Conservation (phyloP, 2,329 filamentous ascomycete species). For the Fusarium buxicola region DNA sequence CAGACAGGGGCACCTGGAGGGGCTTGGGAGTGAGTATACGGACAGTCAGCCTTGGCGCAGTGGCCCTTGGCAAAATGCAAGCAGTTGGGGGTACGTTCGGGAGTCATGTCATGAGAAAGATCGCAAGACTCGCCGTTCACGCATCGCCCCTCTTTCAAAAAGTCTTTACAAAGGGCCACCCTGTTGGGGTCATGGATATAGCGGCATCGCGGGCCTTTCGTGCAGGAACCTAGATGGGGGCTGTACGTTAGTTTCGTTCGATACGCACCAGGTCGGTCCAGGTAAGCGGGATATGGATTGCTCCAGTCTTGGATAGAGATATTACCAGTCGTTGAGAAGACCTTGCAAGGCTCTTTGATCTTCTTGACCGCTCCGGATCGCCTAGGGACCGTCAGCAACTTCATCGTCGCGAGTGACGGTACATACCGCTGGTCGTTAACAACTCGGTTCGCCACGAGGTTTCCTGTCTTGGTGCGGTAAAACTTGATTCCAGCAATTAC, state of each 20-base stretch:
- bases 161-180: constrained; percentile 91
- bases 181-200: constrained; percentile 87
- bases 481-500: constrained; percentile 83
- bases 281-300: constrained; percentile 36
- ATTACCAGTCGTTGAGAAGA: constrained; percentile 77
- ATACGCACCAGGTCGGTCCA: constrained; percentile 53
- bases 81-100: constrained; percentile 88
- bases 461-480: constrained; percentile 87
- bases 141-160: constrained; percentile 83
- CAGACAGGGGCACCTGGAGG: constrained; percentile 84
- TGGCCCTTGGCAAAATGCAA: constrained; percentile 90
- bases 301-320: constrained; percentile 55
- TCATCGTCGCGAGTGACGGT: constrained; percentile 28
- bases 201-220: constrained; percentile 82
- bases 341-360: constrained; percentile 78
- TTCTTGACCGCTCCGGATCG: constrained; percentile 71
- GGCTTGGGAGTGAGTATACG: constrained; percentile 86
- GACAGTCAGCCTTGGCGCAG: constrained; percentile 88
- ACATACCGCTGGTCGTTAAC: constrained; percentile 82
- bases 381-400: constrained; percentile 58
- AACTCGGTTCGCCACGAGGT: constrained; percentile 81
- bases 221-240: constrained; percentile 77
- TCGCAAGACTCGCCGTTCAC: constrained; percentile 83
- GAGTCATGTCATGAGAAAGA: constrained; percentile 86
- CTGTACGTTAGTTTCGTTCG: constrained; percentile 58